Percentiles rank a stretch among this genome's conserved stretches.
These are phyloP conservation scores for Ambrosia artemisiifolia DNA, from an alignment of 129 eudicot genomes.

Conservation along the genomic window DNA sequence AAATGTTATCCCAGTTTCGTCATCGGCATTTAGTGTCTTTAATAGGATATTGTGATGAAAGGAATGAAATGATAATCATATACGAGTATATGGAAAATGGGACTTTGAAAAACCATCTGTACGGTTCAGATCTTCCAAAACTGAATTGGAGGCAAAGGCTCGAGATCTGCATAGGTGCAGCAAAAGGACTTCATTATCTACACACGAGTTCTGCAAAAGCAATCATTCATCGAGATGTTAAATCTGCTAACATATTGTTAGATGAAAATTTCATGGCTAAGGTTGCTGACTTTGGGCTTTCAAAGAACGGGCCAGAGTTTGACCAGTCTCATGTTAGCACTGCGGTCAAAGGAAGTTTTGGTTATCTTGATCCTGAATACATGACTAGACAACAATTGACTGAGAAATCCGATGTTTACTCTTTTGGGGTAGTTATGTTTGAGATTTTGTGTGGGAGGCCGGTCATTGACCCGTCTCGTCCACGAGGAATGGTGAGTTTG, in stretches of 20 bases:
- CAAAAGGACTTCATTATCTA: slow-evolving; percentile 69
- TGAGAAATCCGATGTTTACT: slow-evolving; percentile 65
- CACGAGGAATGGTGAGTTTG: slow-evolving; percentile 61
- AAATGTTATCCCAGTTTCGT: slow-evolving; percentile 74
- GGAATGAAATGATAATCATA: slow-evolving; percentile 59
- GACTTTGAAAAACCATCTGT: slow-evolving; percentile 61
- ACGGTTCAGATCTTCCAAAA: slow-evolving; percentile 55
- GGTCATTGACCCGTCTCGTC: slow-evolving; percentile 64
- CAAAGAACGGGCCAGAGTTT: slow-evolving; percentile 58
- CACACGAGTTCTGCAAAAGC: slow-evolving; percentile 62
- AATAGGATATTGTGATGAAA: slow-evolving; percentile 67
- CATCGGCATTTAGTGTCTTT: slow-evolving; percentile 77
- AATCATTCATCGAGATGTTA: slow-evolving; percentile 71
- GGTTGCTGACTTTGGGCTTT: slow-evolving; percentile 74
- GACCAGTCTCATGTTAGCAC: slow-evolving; percentile 71
- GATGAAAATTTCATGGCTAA: slow-evolving; percentile 67
- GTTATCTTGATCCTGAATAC: slow-evolving; percentile 72
- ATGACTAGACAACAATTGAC: slow-evolving; percentile 58
- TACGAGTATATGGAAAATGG: slow-evolving; percentile 79
- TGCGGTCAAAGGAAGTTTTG: slow-evolving; percentile 76
- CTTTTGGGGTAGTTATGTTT: slow-evolving; percentile 72
- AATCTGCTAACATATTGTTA: slow-evolving; percentile 64
- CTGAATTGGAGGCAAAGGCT: slow-evolving; percentile 70
- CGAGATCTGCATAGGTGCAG: slow-evolving; percentile 69
- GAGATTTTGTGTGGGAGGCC: slow-evolving; percentile 67